Base-by-base conservation (phyloP, 1,284 basidiomycete genomes). In the Tilletiopsis washingtonensis region DNA sequence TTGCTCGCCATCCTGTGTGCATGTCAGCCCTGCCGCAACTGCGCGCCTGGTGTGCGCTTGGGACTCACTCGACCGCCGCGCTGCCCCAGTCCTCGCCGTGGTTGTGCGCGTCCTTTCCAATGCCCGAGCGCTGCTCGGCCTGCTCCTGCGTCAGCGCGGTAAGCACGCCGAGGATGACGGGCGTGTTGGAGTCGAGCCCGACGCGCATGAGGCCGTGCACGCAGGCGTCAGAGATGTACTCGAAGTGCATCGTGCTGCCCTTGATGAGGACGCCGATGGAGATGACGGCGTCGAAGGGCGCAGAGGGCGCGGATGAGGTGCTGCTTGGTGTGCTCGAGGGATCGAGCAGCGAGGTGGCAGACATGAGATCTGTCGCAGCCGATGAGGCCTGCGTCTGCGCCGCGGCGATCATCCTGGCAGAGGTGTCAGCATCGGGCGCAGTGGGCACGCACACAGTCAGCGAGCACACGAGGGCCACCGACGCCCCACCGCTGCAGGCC, bases 221-320 rank as follows among this genome's bases (percentile, higher is more conserved):
- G 53, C 94, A 88, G 50, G 84, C 81, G 64, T 97, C 91, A 72
- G 83, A 88, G 74, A 98, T 99, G 79, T 99, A 99, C 54, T 73
- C 71, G 49, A 70, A 71, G 57, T 73, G 69, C 69, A 71, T 70
- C 5, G 67, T 71, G 20, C 59, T 62, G 9, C 69, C 93, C 76
- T 98, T 98, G 81, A 98, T 96, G 71, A 98, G 83, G 40, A 91
- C 89, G 9, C 93, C 93, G 67, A 98, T 90, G 36, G 91, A 88
- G 70, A 98, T 93, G 59, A 96, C 84, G 11, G 91, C 94, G 75
- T 93, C 86, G 63, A 96, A 49, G 24, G 50, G 40, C 26, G 24
- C 25, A 2, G 38, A 15, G 11, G 27, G 14, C 0, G 43, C 40
- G 2, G 50, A 23, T 6, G 51, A 21, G 7, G 54, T 40, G 23